A percentile compares a stretch with the other conserved stretches of the same genome.
phyloP scores from a whole-genome alignment of 2,329 filamentous ascomycete genomes.

The Aspergillus sergii region DNA sequence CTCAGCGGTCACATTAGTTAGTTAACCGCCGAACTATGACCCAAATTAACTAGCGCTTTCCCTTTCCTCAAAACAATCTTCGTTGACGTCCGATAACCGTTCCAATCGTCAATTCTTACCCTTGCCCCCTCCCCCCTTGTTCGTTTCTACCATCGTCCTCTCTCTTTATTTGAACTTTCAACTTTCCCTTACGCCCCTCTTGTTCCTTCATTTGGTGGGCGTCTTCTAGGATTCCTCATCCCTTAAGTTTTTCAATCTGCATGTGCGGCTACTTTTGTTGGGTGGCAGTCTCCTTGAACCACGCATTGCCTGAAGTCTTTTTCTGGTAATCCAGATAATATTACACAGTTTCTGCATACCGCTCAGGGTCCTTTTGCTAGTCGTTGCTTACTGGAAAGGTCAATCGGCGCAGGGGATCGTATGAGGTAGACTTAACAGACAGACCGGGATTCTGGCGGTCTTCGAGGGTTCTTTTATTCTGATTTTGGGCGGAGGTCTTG shows the following conservation, averaged over 20 bases:
- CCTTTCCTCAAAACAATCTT: neutral
- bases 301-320: neutral
- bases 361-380: slow-evolving; percentile 18
- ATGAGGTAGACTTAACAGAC: slow-evolving; percentile 27
- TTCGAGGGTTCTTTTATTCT: slow-evolving; percentile 26
- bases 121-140: neutral
- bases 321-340: neutral
- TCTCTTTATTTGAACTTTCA: neutral
- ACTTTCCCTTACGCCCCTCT: neutral
- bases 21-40: neutral
- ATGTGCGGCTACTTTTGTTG: neutral
- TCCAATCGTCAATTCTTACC: slow-evolving; percentile 9
- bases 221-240: slow-evolving; percentile 1
- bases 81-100: neutral
- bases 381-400: slow-evolving; percentile 23
- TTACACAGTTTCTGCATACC: slow-evolving; percentile 9
- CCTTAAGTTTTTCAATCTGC: slow-evolving; percentile 3
- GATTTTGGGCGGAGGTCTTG: slow-evolving; percentile 32
- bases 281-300: neutral
- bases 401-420: slow-evolving; percentile 22
- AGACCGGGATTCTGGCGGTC: slow-evolving; percentile 22
- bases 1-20: neutral
- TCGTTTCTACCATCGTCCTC: neutral
- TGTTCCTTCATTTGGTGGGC: neutral
- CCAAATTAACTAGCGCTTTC: neutral